These are phyloP conservation scores for Mychonastes homosphaera DNA, from an alignment of 139 green algal species.

Conservation along the genomic window DNA sequence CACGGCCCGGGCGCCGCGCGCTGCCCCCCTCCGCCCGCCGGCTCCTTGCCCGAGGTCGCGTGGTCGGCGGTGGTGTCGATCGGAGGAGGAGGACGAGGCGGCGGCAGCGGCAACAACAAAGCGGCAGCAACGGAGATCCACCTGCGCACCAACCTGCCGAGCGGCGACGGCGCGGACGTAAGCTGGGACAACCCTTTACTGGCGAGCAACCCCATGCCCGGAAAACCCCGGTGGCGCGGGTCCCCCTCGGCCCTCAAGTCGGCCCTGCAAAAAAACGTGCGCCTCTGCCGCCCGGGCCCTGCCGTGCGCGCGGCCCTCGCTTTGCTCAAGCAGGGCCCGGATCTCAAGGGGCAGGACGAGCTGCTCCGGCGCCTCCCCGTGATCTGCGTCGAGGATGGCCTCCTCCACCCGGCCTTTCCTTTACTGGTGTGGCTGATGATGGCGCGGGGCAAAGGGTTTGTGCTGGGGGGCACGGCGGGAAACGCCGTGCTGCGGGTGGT, in stretches of 20 bases:
- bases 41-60: no score
- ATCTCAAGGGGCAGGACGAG: conserved; percentile 5
- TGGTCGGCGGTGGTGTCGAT: no score
- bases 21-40: no score
- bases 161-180: conserved; percentile 13
- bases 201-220: conserved; percentile 11
- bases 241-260: conserved; percentile 28
- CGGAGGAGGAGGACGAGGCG: no score
- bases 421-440: conserved; percentile 46
- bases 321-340: conserved; percentile 25
- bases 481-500: conserved; percentile 21
- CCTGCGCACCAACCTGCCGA: conserved; percentile 22
- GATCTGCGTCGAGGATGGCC: conserved; percentile 46
- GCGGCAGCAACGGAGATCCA: no score
- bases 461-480: conserved; percentile 16
- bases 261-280: conserved; percentile 47
- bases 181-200: conserved; percentile 16
- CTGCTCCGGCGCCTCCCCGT: conserved; percentile 36
- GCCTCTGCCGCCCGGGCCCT: conserved; percentile 21
- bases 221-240: conserved; percentile 20
- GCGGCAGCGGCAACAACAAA: no score
- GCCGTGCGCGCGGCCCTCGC: conserved; percentile 18
- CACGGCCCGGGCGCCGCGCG: no score
- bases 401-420: conserved; percentile 43
- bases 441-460: conserved; percentile 34